A percentile compares a stretch with the other conserved stretches of the same genome.
Conservation (phyloP, 176 grass and related monocot genomes). For the Oryza nivara region DNA sequence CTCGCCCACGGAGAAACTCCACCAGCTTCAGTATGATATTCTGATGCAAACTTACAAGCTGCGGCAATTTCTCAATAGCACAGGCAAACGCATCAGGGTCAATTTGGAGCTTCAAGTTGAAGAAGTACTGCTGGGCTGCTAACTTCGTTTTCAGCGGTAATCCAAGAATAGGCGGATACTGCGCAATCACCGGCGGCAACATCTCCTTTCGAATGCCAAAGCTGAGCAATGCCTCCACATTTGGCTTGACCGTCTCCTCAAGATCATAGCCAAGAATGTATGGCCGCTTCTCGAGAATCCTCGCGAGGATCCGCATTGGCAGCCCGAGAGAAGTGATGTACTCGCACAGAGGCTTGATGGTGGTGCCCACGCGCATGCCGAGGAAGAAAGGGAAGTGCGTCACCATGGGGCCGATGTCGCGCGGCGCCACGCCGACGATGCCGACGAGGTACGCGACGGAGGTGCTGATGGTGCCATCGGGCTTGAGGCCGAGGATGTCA, state of each 20-base stretch:
- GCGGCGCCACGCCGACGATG: conserved; percentile 68
- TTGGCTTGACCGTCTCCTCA: conserved; percentile 82
- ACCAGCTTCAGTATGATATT: conserved; percentile 74
- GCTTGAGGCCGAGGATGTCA: conserved; percentile 87
- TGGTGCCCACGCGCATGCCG: conserved; percentile 85
- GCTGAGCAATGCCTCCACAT: conserved; percentile 68
- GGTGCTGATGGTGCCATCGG: conserved; percentile 93
- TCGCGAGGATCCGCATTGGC: conserved; percentile 72
- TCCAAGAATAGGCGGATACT: conserved; percentile 73
- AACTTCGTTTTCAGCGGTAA: conserved; percentile 87
- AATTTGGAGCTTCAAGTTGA: conserved; percentile 83
- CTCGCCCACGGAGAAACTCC: conserved; percentile 75
- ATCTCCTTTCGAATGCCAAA: conserved; percentile 71
- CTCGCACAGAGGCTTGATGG: conserved; percentile 87
- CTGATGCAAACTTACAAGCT: conserved; percentile 84
- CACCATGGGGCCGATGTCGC: conserved; percentile 94
- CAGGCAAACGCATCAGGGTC: conserved; percentile 78
- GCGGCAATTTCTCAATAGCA: conserved; percentile 78
- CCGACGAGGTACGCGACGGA: conserved; percentile 88
- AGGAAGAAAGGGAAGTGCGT: conserved; percentile 93
- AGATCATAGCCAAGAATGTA: conserved; percentile 91
- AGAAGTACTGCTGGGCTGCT: conserved; percentile 83
- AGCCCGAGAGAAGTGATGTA: conserved; percentile 75
- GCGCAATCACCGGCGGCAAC: conserved; percentile 72
- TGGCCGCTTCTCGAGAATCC: conserved; percentile 88